Base-by-base conservation (phyloP, 2,329 filamentous ascomycete genomes). In the Ophiocordyceps australis region DNA sequence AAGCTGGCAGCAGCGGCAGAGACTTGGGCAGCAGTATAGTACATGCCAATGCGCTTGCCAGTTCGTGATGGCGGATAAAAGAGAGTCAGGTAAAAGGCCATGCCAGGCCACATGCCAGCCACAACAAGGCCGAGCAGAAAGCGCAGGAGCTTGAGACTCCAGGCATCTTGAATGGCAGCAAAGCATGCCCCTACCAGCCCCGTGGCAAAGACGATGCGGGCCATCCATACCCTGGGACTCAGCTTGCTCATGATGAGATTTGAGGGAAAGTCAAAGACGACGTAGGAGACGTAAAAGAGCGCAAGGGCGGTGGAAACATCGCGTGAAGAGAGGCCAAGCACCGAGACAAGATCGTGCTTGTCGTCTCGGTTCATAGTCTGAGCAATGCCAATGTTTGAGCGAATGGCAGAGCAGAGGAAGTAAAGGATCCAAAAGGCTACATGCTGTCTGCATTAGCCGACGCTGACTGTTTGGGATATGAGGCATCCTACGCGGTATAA, bases 81-180 rank as follows among this genome's bases (percentile, higher is more conserved):
- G 7, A 92, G 62, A 0, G 83, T 91, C 24, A 93, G 60, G 43
- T 92, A 93, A 47, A 89, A 89, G 8, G 81, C 71, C 83, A 93
- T 92, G 25, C 83, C 83, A 0, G 83, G 83, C 83, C 83, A 93
- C 75, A 93, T 83, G 24, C 83, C 83, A 2, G 83, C 83, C 44
- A 85, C 85, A 14, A 92, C 82, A 10, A 89, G 65, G 24, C 83
- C 83, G 6, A 93, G 66, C 9, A 93, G 61, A 29, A 93, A 74
- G 7, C 83, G 74, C 16, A 93, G 62, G n/a, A 92, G 59, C 65
- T 86, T 85, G 38, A 92, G 61, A 41, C 80, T 89, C 77, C 82
- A 91, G 7, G 78, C 77, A 21, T 73, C 70, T 36, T 73, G 67
- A 43, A 89, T 81, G 9, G 79, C 81, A 5, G 81, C 70, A 52